Evolutionary conservation across 2,329 filamentous ascomycete genomes (phyloP), one percentile per base, ranked within the genome.

Genomic region (Diaporthe sp.): DNA sequence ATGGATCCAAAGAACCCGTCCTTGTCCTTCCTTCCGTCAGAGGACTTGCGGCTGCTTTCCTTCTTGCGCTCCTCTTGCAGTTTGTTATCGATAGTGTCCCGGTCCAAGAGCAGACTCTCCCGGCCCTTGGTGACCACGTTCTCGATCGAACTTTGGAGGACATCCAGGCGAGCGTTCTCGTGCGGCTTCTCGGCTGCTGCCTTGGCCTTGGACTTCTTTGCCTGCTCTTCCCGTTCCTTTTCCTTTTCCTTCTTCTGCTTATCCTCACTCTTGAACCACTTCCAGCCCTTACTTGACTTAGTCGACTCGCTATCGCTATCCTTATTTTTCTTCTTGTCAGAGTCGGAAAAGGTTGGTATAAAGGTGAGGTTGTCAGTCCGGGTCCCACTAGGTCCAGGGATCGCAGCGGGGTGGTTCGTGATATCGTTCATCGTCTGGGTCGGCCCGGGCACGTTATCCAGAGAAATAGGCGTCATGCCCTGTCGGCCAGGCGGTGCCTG

Each of bases 1-100:
- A 99, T 92, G 1, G 95, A 97, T 0, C 95, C 96, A 79, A 99
- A 96, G n/a, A 98, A 89, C 10, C 95, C 93, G 77, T 98, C 95
- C 81, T 97, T 98, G 79, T 98, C 96, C 82, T 96, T 98, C 85
- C 96, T 98, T 28, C 92, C 89, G 44, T 93, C 93, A 0, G 89
- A 89, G 6, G 92, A 90, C 82, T 95, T 97, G 59, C 95, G 92
- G 77, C 87, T 89, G 79, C 91, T 93, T 78, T 95, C 93, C 82
- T 97, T 97, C 84, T 93, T 96, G 59, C 94, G 90, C 80, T 98
- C 95, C 78, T 95, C 94, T 75, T 95, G 92, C 10, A 97, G 85
- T 81, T 93, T 95, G 77, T 86, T 87, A 78, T 95, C 93, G 72
- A 93, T 84, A 76, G 86, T 92, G 34, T 97, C 93, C 25, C 96